phyloP scores from a whole-genome alignment of 1,284 basidiomycete genomes.

The Ustilago curta region DNA sequence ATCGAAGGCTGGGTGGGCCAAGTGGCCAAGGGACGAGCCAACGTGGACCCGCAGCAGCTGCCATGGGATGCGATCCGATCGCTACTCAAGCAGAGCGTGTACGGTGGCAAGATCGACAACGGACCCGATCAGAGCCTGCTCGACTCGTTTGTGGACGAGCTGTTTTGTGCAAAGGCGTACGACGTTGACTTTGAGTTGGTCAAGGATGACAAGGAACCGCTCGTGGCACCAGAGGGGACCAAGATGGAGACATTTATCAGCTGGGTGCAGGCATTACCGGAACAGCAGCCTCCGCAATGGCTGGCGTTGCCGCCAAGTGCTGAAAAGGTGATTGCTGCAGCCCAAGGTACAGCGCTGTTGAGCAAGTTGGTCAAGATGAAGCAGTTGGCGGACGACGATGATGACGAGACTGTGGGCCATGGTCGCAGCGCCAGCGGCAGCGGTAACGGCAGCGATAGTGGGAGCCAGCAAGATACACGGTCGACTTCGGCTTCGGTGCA shows the following conservation, averaged over 20 bases:
- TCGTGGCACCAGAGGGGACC: constrained; percentile 64
- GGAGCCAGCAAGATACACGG: neutral
- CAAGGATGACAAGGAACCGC: constrained; percentile 48
- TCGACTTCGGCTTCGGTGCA: constrained; percentile 45
- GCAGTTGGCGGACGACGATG: constrained; percentile 63
- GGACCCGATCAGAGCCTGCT: constrained; percentile 64
- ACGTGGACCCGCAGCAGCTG: constrained; percentile 63
- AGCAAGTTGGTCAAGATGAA: constrained; percentile 65
- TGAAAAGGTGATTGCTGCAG: constrained; percentile 65
- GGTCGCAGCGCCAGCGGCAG: constrained; percentile 4
- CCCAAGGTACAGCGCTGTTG: constrained; percentile 55
- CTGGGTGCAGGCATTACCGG: constrained; percentile 64
- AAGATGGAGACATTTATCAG: constrained; percentile 64
- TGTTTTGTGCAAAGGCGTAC: constrained; percentile 66
- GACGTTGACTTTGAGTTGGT: constrained; percentile 63
- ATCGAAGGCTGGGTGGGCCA: constrained; percentile 64
- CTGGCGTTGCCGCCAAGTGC: constrained; percentile 65
- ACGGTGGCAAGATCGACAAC: constrained; percentile 68
- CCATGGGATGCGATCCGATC: constrained; percentile 67
- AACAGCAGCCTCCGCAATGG: constrained; percentile 68
- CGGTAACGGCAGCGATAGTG: neutral
- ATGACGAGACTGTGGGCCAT: constrained; percentile 37
- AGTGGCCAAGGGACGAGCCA: constrained; percentile 59
- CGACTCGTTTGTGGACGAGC: constrained; percentile 65
- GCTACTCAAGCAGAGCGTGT: constrained; percentile 64